Base-by-base conservation (phyloP, 2,329 filamentous ascomycete genomes). In the Fusarium odoratissimum region DNA sequence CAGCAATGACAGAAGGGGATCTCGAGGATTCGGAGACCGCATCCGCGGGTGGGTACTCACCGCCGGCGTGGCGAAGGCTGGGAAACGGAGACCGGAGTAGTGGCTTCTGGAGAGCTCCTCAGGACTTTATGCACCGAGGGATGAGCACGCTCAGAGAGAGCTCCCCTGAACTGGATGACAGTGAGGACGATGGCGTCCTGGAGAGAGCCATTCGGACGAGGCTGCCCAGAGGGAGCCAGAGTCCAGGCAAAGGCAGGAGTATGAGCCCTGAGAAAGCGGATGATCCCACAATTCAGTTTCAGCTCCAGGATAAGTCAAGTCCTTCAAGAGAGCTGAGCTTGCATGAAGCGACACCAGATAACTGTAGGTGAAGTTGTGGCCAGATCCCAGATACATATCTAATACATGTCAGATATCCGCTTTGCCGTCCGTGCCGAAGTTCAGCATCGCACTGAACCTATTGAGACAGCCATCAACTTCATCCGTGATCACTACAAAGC, bases 381-480 rank as follows among this genome's bases (percentile, higher is more conserved):
- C 38, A 56, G 16, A 25, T 40, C 35, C 14, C 44, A 25, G 25
- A 49, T 37, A 21, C 30, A 25, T 42, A 41, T 61, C 60, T 71
- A 61, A 75, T 48, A 55, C 25, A 21, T 30, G 44, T 81, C 21
- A 96, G 94, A 95, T 83, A 93, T 97, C 77, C 93, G 95, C 73
- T 95, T 98, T 82, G 93, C 93, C 57, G 88, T 97, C 69, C 91
- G 93, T 76, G 93, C 95, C 69, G 95, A 97, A 84, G 93, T 97
- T 35, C 93, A 95, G 78, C 95, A 97, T 79, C 90, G 93, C 62
- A 93, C 92, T 51, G 94, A 95, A 78, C 94, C 93, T 19, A 92
- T 97, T 75, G 93, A 97, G 78, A 88, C 92, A 23, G 87, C 89
- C 48, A 86, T 95, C 74, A 87, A 85, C 59, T 91, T 90, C 67